Evolutionary conservation across 176 grass and related monocot genomes (phyloP).

Genomic region (Zoysia japonica): DNA sequence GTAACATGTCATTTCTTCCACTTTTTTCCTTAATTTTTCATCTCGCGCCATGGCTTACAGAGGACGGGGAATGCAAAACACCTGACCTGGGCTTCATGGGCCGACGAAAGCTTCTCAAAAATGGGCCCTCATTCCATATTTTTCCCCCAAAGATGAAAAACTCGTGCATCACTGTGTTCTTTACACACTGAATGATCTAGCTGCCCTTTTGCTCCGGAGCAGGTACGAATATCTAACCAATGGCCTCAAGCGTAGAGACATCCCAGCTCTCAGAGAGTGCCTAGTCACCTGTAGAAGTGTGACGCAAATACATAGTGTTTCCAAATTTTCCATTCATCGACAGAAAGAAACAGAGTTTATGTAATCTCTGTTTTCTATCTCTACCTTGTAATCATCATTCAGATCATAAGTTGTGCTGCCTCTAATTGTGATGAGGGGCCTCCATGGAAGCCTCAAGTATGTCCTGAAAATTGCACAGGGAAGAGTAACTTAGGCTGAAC

Average conservation of each 20-base stretch:
- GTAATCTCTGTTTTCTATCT: background rate
- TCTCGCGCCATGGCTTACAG: too few relatives aligned
- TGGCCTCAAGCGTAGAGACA: slow-evolving; percentile 69
- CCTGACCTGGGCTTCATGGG: too few relatives aligned
- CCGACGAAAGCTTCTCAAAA: too few relatives aligned
- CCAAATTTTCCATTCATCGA: background rate
- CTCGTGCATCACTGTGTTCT: background rate
- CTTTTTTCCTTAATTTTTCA: too few relatives aligned
- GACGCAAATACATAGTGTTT: background rate
- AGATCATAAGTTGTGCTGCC: slow-evolving; percentile 86
- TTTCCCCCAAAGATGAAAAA: background rate
- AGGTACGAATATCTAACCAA: slow-evolving; percentile 62
- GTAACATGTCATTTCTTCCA: too few relatives aligned
- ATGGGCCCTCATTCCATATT: too few relatives aligned
- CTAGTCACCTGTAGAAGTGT: slow-evolving; percentile 48
- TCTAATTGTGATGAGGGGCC: slow-evolving; percentile 69
- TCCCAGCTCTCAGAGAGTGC: slow-evolving; percentile 86
- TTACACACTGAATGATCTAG: background rate
- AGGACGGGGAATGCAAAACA: too few relatives aligned
- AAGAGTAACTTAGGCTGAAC: background rate
- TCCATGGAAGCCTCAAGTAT: slow-evolving; percentile 87
- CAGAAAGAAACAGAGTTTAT: background rate
- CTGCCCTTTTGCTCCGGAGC: background rate
- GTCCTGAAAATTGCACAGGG: slow-evolving; percentile 43
- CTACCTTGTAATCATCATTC: slow-evolving; percentile 59